Evolutionary conservation across 1,284 basidiomycete species (phyloP), one percentile per base, ranked within the genome.

Genomic region (Boletus smithii): DNA sequence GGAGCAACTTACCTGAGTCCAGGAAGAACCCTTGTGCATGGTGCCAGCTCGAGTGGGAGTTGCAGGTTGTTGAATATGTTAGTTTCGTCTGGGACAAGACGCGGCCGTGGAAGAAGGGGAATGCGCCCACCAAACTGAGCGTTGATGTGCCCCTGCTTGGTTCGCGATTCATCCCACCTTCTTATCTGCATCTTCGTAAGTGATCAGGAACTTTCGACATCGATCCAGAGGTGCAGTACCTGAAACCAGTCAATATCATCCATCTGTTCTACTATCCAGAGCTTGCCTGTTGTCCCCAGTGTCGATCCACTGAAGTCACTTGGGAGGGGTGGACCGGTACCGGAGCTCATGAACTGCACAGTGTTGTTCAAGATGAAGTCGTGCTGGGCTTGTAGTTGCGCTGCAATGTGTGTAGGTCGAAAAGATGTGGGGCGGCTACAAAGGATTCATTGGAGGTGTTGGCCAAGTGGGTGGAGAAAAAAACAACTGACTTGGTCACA

Each of bases 231-330:
- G 34, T 31, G 0, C 33, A 50, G 4, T 62, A 63, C 47, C 42
- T 62, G 36, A 60, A 57, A 27, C 54, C 53, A 3, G 18, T 63
- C 24, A 62, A 53, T 16, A 47, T 61, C 2, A n/a, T 64, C 0
- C 59, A 64, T 24, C 58, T 52, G 0, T 46, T 62, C 11, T 61
- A 57, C 34, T 53, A 51, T 11, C 36, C 41, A 2, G 36, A 44
- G 9, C 49, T 64, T 6, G 20, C 39, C 5, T 40, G 49, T 5
- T 62, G 60, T 39, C 53, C 57, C 1, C 33, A 44, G 23, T 62
- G 59, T 29, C 36, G 20, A 5, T 53, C 48, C 4, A 30, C 9
- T 1, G 45, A 55, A 9, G 14, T 54, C 10, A 36, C 17, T 1
- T 54, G 29, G 37, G 53, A 58, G 38, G 51, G 51, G 5, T 63